Conservation (phyloP, 2,329 filamentous ascomycete species). For the Phialophora tarda region DNA sequence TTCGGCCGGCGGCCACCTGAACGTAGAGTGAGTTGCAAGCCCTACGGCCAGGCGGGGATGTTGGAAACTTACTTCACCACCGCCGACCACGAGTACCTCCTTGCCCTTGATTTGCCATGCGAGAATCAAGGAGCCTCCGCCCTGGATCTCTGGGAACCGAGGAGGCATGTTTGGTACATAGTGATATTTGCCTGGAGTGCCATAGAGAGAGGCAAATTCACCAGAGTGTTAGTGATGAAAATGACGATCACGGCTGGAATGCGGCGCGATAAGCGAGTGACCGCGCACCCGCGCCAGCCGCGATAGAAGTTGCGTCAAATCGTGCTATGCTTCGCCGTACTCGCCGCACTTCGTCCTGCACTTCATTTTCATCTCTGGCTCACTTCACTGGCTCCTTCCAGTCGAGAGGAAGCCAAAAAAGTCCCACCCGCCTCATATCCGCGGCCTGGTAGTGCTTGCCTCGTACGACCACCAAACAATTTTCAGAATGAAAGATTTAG, state of each 20-base stretch:
- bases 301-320: neutral
- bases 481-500: conserved; percentile 3
- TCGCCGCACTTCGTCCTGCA: neutral
- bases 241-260: conserved; percentile 15
- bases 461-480: neutral
- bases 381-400: neutral
- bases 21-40: conserved; percentile 21
- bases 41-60: neutral
- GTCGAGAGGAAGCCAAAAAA: conserved; percentile 1
- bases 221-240: conserved; percentile 34
- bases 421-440: conserved; percentile 11
- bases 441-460: neutral
- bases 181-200: conserved; percentile 23
- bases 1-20: conserved; percentile 92
- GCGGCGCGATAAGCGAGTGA: conserved; percentile 4
- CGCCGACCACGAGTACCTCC: conserved; percentile 87
- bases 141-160: conserved; percentile 79
- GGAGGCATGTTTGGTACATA: conserved; percentile 50
- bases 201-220: conserved; percentile 17
- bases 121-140: conserved; percentile 89
- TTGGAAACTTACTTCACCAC: conserved; percentile 77
- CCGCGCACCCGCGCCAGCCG: neutral
- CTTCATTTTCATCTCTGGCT: neutral
- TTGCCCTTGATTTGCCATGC: conserved; percentile 95
- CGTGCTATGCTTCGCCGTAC: neutral